Conservation (phyloP, 2,329 filamentous ascomycete genomes). For the Elsinoe arachidis region DNA sequence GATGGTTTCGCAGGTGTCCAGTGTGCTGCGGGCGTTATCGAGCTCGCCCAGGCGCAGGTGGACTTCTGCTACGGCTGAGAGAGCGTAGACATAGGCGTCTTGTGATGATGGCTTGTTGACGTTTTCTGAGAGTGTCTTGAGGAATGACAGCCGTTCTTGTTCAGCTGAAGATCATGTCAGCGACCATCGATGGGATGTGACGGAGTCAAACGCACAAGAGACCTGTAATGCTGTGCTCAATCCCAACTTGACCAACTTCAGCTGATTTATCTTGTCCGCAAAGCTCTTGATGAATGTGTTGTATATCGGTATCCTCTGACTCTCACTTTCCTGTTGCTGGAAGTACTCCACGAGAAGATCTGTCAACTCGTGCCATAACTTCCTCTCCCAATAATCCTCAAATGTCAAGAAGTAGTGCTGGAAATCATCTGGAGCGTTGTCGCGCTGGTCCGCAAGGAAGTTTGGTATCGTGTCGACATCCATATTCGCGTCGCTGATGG, state of each 20-base stretch:
- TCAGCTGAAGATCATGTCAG: constrained; percentile 55
- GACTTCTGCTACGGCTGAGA: constrained; percentile 78
- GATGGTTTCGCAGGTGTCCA: constrained; percentile 79
- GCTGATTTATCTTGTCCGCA: constrained; percentile 96
- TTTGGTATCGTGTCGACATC: constrained; percentile 81
- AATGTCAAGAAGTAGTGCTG: constrained; percentile 84
- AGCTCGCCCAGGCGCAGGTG: constrained; percentile 73
- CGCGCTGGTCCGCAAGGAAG: constrained; percentile 84
- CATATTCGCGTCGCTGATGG: constrained; percentile 43
- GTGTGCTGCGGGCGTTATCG: constrained; percentile 74
- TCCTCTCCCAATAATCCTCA: constrained; percentile 95
- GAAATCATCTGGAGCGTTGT: constrained; percentile 76
- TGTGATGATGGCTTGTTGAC: constrained; percentile 88
- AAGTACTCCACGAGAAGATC: constrained; percentile 84
- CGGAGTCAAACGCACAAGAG: constrained; percentile 47
- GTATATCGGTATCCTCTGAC: constrained; percentile 82
- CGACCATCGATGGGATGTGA: background rate
- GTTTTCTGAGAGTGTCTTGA: constrained; percentile 72
- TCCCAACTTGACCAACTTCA: constrained; percentile 89
- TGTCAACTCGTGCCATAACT: constrained; percentile 98
- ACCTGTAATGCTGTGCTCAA: constrained; percentile 81
- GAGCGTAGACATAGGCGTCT: constrained; percentile 91
- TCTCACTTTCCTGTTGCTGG: constrained; percentile 66
- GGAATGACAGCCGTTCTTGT: constrained; percentile 74
- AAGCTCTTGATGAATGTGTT: constrained; percentile 93